Base-by-base conservation (phyloP, 176 grass and related monocot genomes). In the Phoenix roebelenii region DNA sequence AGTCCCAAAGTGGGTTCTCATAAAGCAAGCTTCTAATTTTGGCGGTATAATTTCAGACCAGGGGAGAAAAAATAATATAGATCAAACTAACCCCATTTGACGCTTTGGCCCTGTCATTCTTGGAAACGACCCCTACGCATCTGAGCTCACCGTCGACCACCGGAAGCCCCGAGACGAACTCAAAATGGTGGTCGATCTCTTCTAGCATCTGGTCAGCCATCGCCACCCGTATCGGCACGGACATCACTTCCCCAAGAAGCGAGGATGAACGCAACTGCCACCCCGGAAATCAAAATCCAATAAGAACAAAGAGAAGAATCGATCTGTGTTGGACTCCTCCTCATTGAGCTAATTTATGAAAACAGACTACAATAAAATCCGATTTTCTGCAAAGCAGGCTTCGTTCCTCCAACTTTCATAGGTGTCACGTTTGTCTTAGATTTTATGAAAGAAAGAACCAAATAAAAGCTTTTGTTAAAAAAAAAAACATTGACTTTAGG, bases 111-210 rank as follows among this genome's bases (percentile, higher is more conserved):
- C 32, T 54, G 60, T 98, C 93, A 18, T 72, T 78, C 87, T 78
- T 91, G 64, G 83, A 83, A 3, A 98, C 16, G 9, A 98, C 55
- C 16, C 93, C 93, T 22, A 92, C 39, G 51, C 93, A 98, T 78
- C 78, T 74, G 19, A 85, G 72, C 20, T 71, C 65, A 9, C 71
- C 61, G 59, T 98, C 87, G 10, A 98, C 76, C 19, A 98, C 84
- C 3, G 93, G 87, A 74, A 98, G 66, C 6, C 74, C 80, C 16
- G 93, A 88, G 51, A 92, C 59, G 1, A 18, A 0, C 48, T 80
- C 73, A 0, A 92, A 88, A 57, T 92, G 93, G 69, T 83, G 66
- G 18, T 79, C 29, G 0, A 98, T 59, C 66, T 98, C 93, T 55
- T 83, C 78, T 63, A 98, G 52, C 5, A 66, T 83, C 78, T 91